A percentile compares a stretch with the other conserved stretches of the same genome.
Conservation (phyloP, 2,329 filamentous ascomycete genomes). For the Fusarium compactum region DNA sequence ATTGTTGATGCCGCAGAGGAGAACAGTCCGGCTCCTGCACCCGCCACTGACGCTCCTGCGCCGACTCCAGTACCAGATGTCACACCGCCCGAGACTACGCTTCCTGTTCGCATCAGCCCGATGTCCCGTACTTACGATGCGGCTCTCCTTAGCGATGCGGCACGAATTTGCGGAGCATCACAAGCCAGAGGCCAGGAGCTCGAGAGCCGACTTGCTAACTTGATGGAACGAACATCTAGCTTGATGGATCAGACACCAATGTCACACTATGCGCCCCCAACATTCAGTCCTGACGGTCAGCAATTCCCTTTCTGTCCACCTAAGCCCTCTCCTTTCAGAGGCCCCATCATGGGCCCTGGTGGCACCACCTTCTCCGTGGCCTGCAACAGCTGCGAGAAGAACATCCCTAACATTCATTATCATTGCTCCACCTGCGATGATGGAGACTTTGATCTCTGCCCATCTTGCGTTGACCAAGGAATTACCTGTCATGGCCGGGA, state of each 20-base stretch:
- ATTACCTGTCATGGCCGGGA: conserved; percentile 80
- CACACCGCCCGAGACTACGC: conserved; percentile 35
- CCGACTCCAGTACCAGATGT: conserved; percentile 28
- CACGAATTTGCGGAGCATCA: conserved; percentile 41
- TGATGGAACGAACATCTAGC: conserved; percentile 41
- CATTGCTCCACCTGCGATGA: conserved; percentile 95
- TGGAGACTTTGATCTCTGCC: conserved; percentile 95
- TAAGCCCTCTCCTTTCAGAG: conserved; percentile 3
- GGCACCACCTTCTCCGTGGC: conserved; percentile 78
- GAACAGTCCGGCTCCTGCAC: conserved; percentile 29
- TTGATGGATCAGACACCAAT: conserved; percentile 44
- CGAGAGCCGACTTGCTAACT: conserved; percentile 44
- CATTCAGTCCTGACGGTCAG: conserved; percentile 2
- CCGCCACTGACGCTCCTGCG: conserved; percentile 38
- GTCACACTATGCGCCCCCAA: conserved; percentile 8
- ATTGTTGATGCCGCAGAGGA: conserved; percentile 26
- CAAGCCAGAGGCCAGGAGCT: conserved; percentile 45
- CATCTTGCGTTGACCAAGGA: conserved; percentile 79
- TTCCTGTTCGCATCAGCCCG: conserved; percentile 43
- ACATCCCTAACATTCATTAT: conserved; percentile 86
- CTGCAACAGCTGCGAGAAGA: conserved; percentile 89
- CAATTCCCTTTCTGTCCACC: conserved; percentile 18
- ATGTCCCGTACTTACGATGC: conserved; percentile 48
- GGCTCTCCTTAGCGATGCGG: conserved; percentile 46
- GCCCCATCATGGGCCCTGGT: conserved; percentile 25